Evolutionary conservation across 495 filamentous ascomycete species (phyloP).

Genomic region (Sphaerosporella brunnea): DNA sequence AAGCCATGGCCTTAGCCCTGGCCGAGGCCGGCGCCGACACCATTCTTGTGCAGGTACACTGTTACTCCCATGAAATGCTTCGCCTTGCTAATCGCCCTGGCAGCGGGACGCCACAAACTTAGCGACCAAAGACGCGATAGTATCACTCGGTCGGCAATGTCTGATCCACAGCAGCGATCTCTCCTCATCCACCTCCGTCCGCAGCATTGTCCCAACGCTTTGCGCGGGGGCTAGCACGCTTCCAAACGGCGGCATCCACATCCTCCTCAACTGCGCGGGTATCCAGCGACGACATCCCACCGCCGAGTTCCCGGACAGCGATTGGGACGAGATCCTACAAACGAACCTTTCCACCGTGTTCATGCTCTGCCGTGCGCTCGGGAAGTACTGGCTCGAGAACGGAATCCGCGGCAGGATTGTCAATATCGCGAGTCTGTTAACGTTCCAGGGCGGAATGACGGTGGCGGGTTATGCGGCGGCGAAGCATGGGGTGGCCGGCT

Average conservation of each 20-base stretch:
- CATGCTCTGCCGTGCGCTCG: slow-evolving; percentile 64
- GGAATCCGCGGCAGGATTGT: slow-evolving; percentile 54
- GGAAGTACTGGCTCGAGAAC: slow-evolving; percentile 57
- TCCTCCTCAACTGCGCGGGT: slow-evolving; percentile 72
- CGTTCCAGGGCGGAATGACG: slow-evolving; percentile 81
- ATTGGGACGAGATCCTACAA: slow-evolving; percentile 75
- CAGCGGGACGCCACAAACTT: slow-evolving; percentile 50
- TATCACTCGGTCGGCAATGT: slow-evolving; percentile 46
- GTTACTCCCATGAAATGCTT: too few relatives aligned
- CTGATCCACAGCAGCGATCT: slow-evolving; percentile 58
- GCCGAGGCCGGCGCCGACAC: slow-evolving; percentile 76
- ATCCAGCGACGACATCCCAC: slow-evolving; percentile 67
- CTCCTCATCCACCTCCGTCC: slow-evolving; percentile 40
- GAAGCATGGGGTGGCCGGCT: slow-evolving; percentile 70
- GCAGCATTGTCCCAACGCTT: slow-evolving; percentile 42
- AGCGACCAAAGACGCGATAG: slow-evolving; percentile 44
- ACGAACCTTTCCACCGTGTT: slow-evolving; percentile 75
- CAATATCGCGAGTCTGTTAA: slow-evolving; percentile 68
- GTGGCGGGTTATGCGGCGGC: slow-evolving; percentile 81
- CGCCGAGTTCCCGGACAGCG: slow-evolving; percentile 57
- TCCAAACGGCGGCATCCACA: slow-evolving; percentile 31
- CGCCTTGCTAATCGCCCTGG: too few relatives aligned
- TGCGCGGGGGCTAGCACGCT: slow-evolving; percentile 33
- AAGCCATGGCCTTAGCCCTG: slow-evolving; percentile 61
- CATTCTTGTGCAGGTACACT: slow-evolving; percentile 45